phyloP scores from a whole-genome alignment of 257 asterid genomes.

The Striga asiatica region DNA sequence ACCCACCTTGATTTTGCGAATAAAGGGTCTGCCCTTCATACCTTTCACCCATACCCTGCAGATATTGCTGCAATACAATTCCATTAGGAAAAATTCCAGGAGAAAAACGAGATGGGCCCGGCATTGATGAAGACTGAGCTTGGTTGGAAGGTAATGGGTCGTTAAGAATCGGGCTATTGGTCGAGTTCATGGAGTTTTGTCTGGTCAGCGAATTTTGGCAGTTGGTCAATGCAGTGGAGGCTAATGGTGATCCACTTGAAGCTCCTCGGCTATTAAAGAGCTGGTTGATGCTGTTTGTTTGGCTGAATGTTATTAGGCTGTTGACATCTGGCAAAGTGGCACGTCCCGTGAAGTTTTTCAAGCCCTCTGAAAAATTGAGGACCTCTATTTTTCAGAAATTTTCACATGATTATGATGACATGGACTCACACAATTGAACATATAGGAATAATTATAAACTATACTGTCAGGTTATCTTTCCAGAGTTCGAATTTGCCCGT shows the following conservation, averaged over 20 bases:
- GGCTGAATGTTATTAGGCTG: too few relatives aligned
- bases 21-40: constrained; percentile 24
- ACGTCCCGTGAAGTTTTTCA: too few relatives aligned
- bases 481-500: too few relatives aligned
- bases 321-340: too few relatives aligned
- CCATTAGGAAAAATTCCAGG: constrained; percentile 36
- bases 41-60: constrained; percentile 46
- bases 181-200: constrained; percentile 36
- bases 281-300: too few relatives aligned
- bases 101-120: constrained; percentile 24
- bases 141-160: constrained; percentile 8
- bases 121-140: constrained; percentile 17
- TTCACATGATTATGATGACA: too few relatives aligned
- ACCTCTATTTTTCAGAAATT: too few relatives aligned
- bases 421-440: too few relatives aligned
- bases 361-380: too few relatives aligned
- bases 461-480: too few relatives aligned
- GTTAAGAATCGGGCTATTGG: neutral
- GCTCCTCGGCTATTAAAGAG: constrained; percentile 38
- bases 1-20: constrained; percentile 18
- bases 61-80: constrained; percentile 55
- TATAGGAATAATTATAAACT: too few relatives aligned
- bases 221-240: constrained; percentile 44
- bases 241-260: constrained; percentile 50
- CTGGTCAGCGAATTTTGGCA: constrained; percentile 59